Evolutionary conservation across 257 asterid species (phyloP).

Genomic region (Coffea canephora): DNA sequence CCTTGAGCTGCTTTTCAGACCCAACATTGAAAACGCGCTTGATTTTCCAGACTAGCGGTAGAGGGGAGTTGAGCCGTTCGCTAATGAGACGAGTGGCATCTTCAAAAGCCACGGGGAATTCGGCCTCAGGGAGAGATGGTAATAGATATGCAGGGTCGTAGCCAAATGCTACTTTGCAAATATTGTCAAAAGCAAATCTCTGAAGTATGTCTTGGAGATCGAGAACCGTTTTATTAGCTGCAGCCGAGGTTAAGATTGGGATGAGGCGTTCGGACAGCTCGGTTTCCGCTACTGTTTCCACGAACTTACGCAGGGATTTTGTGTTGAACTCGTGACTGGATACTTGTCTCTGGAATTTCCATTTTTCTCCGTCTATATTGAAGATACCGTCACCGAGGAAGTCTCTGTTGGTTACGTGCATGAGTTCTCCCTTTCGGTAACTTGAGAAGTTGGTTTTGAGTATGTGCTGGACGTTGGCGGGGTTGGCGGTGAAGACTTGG

Average conservation of each 20-base stretch:
- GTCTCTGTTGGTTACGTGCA: slow-evolving; percentile 28
- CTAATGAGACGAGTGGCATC: slow-evolving; percentile 27
- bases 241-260: slow-evolving; percentile 34
- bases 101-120: slow-evolving; percentile 52
- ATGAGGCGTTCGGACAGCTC: slow-evolving; percentile 45
- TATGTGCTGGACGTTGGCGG: slow-evolving; percentile 61
- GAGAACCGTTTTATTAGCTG: slow-evolving; percentile 11
- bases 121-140: slow-evolving; percentile 41
- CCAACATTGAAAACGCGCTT: slow-evolving; percentile 43
- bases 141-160: slow-evolving; percentile 54
- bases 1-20: slow-evolving; percentile 39
- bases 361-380: slow-evolving; percentile 52
- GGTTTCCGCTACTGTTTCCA: slow-evolving; percentile 47
- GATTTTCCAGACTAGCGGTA: slow-evolving; percentile 43
- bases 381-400: slow-evolving; percentile 68
- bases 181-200: slow-evolving; percentile 66
- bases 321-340: slow-evolving; percentile 67
- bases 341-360: slow-evolving; percentile 61
- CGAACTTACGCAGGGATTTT: slow-evolving; percentile 47
- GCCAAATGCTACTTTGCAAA: slow-evolving; percentile 61
- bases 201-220: slow-evolving; percentile 66
- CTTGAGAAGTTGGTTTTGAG: slow-evolving; percentile 49
- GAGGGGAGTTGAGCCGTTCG: slow-evolving; percentile 30
- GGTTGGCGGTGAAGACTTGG: slow-evolving; percentile 54
- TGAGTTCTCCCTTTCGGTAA: slow-evolving; percentile 48